phyloP scores from a whole-genome alignment of 768 basidiomycete genomes.

The Polyporus arcularius region DNA sequence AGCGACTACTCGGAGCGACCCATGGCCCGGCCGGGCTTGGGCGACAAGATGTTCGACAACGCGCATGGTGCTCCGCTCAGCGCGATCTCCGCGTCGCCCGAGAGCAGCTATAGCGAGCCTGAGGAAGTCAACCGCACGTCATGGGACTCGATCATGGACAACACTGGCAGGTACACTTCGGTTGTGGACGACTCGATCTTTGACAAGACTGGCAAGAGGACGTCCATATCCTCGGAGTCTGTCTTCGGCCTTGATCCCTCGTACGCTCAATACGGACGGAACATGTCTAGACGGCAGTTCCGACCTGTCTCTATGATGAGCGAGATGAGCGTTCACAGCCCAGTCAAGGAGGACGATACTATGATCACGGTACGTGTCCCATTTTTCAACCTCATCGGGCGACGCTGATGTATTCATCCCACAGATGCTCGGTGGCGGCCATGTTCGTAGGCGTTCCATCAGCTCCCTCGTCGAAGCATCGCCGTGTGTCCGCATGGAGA shows the following conservation, averaged over 20 bases:
- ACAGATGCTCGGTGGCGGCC: constrained; percentile 81
- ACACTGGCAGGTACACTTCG: constrained; percentile 33
- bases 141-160: constrained; percentile 71
- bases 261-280: constrained; percentile 33
- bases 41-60: constrained; percentile 87
- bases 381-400: neutral
- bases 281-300: constrained; percentile 53
- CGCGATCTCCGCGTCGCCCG: constrained; percentile 68
- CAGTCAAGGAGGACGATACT: constrained; percentile 71
- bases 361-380: constrained; percentile 66
- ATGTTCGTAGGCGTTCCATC: constrained; percentile 67
- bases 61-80: constrained; percentile 54
- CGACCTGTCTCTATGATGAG: constrained; percentile 69
- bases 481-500: constrained; percentile 66
- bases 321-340: constrained; percentile 45
- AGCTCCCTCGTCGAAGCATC: constrained; percentile 69
- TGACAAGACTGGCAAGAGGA: constrained; percentile 58
- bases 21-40: constrained; percentile 71
- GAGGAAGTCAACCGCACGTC: constrained; percentile 40
- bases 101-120: constrained; percentile 40
- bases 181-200: constrained; percentile 34
- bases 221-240: constrained; percentile 56
- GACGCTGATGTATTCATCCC: constrained; percentile 11
- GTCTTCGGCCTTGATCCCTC: constrained; percentile 58
- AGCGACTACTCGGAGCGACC: constrained; percentile 62